phyloP scores from a whole-genome alignment of 495 filamentous ascomycete genomes.

The Tuber aestivum region DNA sequence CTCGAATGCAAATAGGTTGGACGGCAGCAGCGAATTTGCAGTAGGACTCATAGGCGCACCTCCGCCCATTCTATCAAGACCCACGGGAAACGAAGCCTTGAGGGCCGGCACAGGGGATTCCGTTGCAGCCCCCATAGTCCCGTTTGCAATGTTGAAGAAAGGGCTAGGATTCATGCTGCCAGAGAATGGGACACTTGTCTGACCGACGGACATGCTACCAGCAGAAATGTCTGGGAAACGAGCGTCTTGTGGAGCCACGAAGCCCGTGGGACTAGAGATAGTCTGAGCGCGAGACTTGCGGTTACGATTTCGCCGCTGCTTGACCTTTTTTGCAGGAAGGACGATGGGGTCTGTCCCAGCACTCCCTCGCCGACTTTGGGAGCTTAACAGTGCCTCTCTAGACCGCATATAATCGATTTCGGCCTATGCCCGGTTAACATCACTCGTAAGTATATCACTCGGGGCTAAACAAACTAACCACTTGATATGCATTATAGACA shows the following conservation, averaged over 20 bases:
- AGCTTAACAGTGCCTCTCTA: slow-evolving; percentile 28
- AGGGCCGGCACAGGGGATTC: slow-evolving; percentile 45
- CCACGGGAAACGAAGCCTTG: slow-evolving; percentile 29
- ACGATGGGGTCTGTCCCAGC: slow-evolving; percentile 25
- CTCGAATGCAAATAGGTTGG: slow-evolving; percentile 71
- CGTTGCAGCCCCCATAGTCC: slow-evolving; percentile 32
- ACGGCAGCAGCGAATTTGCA: slow-evolving; percentile 69
- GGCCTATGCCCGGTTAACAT: slow-evolving; percentile 27
- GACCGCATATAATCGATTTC: slow-evolving; percentile 39
- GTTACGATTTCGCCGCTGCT: slow-evolving; percentile 52
- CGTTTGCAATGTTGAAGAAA: slow-evolving; percentile 59
- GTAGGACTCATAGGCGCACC: slow-evolving; percentile 75
- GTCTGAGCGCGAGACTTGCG: slow-evolving; percentile 53
- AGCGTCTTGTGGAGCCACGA: slow-evolving; percentile 29
- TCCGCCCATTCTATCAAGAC: slow-evolving; percentile 47
- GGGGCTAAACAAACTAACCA: slow-evolving; percentile 20
- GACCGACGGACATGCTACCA: slow-evolving; percentile 22
- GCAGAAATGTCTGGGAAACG: slow-evolving; percentile 25
- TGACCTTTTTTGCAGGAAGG: slow-evolving; percentile 45
- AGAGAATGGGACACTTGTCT: slow-evolving; percentile 44
- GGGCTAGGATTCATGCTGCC: slow-evolving; percentile 50
- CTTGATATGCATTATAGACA: slow-evolving; percentile 44
- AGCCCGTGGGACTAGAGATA: slow-evolving; percentile 23
- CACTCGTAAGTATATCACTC: background rate
- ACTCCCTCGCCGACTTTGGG: slow-evolving; percentile 38